Base-by-base conservation (phyloP, 2,329 filamentous ascomycete genomes). In the Huntiella decipiens region DNA sequence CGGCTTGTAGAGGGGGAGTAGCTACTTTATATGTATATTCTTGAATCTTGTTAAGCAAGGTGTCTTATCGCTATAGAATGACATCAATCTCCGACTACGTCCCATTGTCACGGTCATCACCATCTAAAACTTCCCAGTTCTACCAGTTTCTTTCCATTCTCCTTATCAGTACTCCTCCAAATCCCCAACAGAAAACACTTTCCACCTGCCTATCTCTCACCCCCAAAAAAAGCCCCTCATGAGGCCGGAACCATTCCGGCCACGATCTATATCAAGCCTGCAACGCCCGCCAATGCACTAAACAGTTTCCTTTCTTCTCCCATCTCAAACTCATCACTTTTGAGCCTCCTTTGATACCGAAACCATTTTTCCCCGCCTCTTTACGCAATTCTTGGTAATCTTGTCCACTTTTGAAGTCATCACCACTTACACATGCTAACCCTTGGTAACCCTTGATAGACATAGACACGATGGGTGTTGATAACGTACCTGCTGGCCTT, bases 261-360 rank as follows among this genome's bases (percentile, higher is more conserved):
- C 66, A 63, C 60, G 43, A 57, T 56, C 56, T 66, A 67, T 65
- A 66, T 67, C 63, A 62, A 58, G 61, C 58, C 54, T 57, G 53
- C 50, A 51, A 33, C 22, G 7, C 35, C 13, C n/a, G 16, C 17
- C n/a, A 7, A 15, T 8, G 28, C 37, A 38, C 34, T 12, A 39
- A 28, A 32, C 15, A 17, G 2, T 13, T 13, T 34, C 38, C 17
- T 38, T 4, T 22, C 15, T 32, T 38, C 33, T 37, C 34, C 38
- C 33, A 38, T 15, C 11, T 12, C 15, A 13, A 10, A 8, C 39
- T 35, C 34, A 4, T 35, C 35, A 7, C n/a, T n/a, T 31, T 13
- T 15, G 17, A 17, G 15, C 4, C 40, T 40, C 37, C 5, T 47
- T n/a, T n/a, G 28, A 41, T n/a, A 31, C 44, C 32, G 38, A 41